Base-by-base conservation (phyloP, 768 basidiomycete species). In the Chalciporus piperatus region DNA sequence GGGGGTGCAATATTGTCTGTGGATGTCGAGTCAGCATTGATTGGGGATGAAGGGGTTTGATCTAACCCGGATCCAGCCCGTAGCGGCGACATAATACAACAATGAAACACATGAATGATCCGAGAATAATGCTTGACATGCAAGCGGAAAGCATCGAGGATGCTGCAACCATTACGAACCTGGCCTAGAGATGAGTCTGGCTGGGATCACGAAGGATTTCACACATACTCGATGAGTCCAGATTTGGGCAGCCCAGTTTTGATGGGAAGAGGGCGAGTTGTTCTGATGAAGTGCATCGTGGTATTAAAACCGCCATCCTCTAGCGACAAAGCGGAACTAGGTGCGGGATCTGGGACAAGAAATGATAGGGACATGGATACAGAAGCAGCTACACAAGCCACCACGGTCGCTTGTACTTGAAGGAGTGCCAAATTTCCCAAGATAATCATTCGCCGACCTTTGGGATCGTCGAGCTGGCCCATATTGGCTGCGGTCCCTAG, bases 1-100 rank as follows among this genome's bases (percentile, higher is more conserved):
- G 97, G 94, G 0, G 97, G 92, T 2, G 95, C 89, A 58, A 98
- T 95, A 67, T 99, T 99, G 65, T 97, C 94, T 92, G 62, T 7
- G 40, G 13, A 28, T 11, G 6, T 3, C 10, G 19, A 35, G 46
- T 61, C 16, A 50, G 23, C 30, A 28, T 13, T 14, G 42, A 16
- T 30, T 30, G 22, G 19, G 22, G 32, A 25, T 17, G 43, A 4
- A 17, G 10, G 3, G n/a, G 32, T 14, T 7, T 11, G 39, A 28
- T 59, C 76, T 41, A 61, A 86, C 93, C 95, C 49, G 97, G 97
- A 69, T 99, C 88, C 38, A 86, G 80, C 5, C 85, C 81, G 55
- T 79, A 82, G 61, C 74, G 78, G 45, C 91, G 75, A 65, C 93
- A 94, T 1, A 89, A 46, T 19, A 98, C 77, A 44, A 98, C 81